phyloP scores from a whole-genome alignment of 192 early-diverging fungal species.

The Chytriomyces sp. region DNA sequence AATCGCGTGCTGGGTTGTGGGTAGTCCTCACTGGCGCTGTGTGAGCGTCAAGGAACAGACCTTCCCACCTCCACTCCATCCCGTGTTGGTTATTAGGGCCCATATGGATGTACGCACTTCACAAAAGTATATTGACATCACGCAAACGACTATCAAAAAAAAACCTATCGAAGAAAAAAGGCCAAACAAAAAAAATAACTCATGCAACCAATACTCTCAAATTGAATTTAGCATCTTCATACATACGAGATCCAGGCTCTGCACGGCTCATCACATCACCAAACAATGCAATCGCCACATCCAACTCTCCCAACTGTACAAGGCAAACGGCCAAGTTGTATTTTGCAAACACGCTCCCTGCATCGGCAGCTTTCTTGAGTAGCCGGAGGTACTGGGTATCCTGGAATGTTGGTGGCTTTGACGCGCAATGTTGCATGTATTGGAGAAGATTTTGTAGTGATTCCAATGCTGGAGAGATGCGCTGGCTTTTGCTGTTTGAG shows the following conservation, averaged over 20 bases:
- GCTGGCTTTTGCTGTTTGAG: not conserved
- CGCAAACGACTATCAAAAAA: too few relatives aligned
- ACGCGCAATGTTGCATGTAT: not conserved
- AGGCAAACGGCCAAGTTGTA: slow-evolving; percentile 30
- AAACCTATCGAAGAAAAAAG: too few relatives aligned
- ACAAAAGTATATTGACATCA: too few relatives aligned
- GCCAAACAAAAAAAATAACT: not conserved
- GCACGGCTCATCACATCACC: slow-evolving; percentile 1
- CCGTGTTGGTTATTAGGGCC: too few relatives aligned
- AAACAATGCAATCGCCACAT: slow-evolving; percentile 18
- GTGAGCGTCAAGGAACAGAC: too few relatives aligned
- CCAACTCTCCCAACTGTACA: slow-evolving; percentile 17
- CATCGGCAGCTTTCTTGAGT: not conserved
- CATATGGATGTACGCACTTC: too few relatives aligned
- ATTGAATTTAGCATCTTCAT: slow-evolving; percentile 23
- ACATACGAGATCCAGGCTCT: not conserved
- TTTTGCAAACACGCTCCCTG: slow-evolving; percentile 27
- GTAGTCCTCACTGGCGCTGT: too few relatives aligned
- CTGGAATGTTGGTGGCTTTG: not conserved
- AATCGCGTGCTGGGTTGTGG: too few relatives aligned
- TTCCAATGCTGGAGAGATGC: not conserved
- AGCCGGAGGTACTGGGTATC: slow-evolving; percentile 12
- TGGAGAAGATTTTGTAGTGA: not conserved
- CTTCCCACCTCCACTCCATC: too few relatives aligned
- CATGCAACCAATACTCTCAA: slow-evolving; percentile 4